Percentiles rank a stretch among this genome's conserved stretches.
Conservation (phyloP, 2,329 filamentous ascomycete species). For the Emmonsiellopsis sp. region DNA sequence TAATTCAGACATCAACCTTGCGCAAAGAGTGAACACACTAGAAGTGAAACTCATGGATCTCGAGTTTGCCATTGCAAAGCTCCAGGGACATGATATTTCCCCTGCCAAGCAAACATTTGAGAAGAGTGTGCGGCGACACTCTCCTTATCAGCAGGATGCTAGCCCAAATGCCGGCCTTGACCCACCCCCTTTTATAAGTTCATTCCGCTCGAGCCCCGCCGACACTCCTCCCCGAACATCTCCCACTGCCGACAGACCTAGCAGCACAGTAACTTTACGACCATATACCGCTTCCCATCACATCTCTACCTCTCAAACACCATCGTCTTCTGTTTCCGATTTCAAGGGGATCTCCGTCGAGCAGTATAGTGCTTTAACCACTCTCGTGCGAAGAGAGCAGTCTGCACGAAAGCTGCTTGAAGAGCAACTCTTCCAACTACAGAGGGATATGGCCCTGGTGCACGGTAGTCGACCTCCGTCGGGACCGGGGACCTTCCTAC, state of each 20-base stretch:
- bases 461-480: background rate
- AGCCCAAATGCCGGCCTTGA: background rate
- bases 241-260: conserved; percentile 21
- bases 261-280: conserved; percentile 18
- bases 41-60: conserved; percentile 43
- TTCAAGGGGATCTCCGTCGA: conserved; percentile 32
- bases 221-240: conserved; percentile 10
- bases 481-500: background rate
- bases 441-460: conserved; percentile 10
- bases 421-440: conserved; percentile 32
- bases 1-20: conserved; percentile 30
- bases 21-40: conserved; percentile 39
- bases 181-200: conserved; percentile 4
- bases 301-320: conserved; percentile 15
- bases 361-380: conserved; percentile 38
- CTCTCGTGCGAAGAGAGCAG: conserved; percentile 37
- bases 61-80: conserved; percentile 40
- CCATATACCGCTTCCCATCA: conserved; percentile 17
- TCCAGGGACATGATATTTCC: conserved; percentile 28
- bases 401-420: conserved; percentile 36
- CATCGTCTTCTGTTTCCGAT: conserved; percentile 24
- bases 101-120: conserved; percentile 4
- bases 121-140: background rate
- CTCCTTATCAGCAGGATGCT: background rate
- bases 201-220: conserved; percentile 6